Conservation (phyloP, 768 basidiomycete genomes). For the Mycena rosella region DNA sequence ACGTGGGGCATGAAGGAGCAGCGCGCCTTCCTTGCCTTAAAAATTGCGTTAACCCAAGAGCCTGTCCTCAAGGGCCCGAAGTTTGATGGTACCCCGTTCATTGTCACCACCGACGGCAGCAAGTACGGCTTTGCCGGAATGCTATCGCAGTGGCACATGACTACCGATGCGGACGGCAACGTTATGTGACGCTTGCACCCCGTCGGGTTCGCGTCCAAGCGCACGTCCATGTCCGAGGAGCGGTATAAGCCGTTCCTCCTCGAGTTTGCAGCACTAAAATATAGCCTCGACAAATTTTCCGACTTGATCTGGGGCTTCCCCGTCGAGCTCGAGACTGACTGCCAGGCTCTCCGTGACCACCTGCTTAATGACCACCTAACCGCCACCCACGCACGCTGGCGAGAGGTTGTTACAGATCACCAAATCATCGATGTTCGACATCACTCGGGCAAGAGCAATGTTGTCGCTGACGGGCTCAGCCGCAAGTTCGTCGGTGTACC, state of each 20-base stretch:
- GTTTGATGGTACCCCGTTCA: slow-evolving; percentile 44
- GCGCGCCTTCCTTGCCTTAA: slow-evolving; percentile 41
- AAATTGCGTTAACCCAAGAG: slow-evolving; percentile 36
- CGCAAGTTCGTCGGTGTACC: slow-evolving; percentile 18
- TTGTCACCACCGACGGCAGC: slow-evolving; percentile 46
- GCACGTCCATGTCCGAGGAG: slow-evolving; percentile 38
- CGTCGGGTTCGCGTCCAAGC: slow-evolving; percentile 39
- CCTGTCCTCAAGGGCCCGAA: slow-evolving; percentile 37
- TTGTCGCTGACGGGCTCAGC: slow-evolving; percentile 42
- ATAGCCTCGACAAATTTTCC: slow-evolving; percentile 39
- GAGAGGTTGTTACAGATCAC: slow-evolving; percentile 26
- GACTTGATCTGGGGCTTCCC: slow-evolving; percentile 40
- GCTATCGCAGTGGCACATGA: slow-evolving; percentile 39
- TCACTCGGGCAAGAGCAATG: slow-evolving; percentile 37
- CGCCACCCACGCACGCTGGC: slow-evolving; percentile 44
- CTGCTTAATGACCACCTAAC: slow-evolving; percentile 41
- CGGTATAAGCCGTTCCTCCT: slow-evolving; percentile 48
- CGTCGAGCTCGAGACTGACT: slow-evolving; percentile 36
- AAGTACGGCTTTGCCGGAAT: slow-evolving; percentile 44
- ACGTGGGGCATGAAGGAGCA: slow-evolving; percentile 36
- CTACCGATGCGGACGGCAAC: slow-evolving; percentile 29
- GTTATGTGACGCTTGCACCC: slow-evolving; percentile 36
- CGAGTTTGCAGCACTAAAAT: slow-evolving; percentile 44
- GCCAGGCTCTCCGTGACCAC: slow-evolving; percentile 40
- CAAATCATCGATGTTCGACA: slow-evolving; percentile 41